Evolutionary conservation across 305 asterid species (phyloP).

Genomic region (Fraxinus nigra): DNA sequence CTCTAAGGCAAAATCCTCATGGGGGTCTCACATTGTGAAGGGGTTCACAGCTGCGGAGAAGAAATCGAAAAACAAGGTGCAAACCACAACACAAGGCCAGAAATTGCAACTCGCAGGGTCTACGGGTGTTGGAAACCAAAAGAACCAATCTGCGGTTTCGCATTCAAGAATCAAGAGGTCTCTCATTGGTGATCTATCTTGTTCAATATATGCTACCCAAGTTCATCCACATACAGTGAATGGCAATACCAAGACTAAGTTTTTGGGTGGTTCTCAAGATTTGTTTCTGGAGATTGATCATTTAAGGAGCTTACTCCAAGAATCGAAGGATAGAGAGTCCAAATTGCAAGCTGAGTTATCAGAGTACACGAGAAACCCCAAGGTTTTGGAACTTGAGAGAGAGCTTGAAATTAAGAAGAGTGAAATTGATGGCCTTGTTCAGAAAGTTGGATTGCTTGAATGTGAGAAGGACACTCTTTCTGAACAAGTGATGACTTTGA

Average conservation of each 20-base stretch:
- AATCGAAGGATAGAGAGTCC: slow-evolving; percentile 74
- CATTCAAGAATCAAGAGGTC: slow-evolving; percentile 76
- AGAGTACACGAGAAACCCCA: slow-evolving; percentile 43
- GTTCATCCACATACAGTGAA: slow-evolving; percentile 61
- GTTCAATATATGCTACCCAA: slow-evolving; percentile 57
- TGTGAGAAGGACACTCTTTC: slow-evolving; percentile 50
- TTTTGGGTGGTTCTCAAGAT: slow-evolving; percentile 55
- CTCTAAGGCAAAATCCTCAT: slow-evolving; percentile 69
- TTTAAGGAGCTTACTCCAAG: slow-evolving; percentile 73
- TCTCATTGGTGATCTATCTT: slow-evolving; percentile 72
- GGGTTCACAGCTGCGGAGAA: slow-evolving; percentile 80
- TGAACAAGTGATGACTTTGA: slow-evolving; percentile 44
- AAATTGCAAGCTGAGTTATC: slow-evolving; percentile 69
- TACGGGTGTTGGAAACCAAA: slow-evolving; percentile 34
- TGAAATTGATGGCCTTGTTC: slow-evolving; percentile 54
- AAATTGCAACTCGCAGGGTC: slow-evolving; percentile 44
- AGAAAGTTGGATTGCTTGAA: slow-evolving; percentile 56
- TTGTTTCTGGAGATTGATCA: slow-evolving; percentile 81
- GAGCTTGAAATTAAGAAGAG: slow-evolving; percentile 54
- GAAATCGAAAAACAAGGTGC: slow-evolving; percentile 61
- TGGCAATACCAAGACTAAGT: slow-evolving; percentile 38
- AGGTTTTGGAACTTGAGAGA: slow-evolving; percentile 53
- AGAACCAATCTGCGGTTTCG: slow-evolving; percentile 32
- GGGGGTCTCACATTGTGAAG: slow-evolving; percentile 85
- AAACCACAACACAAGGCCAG: slow-evolving; percentile 51